phyloP scores from a whole-genome alignment of 2,329 filamentous ascomycete species.

The Aspergillus ustus region DNA sequence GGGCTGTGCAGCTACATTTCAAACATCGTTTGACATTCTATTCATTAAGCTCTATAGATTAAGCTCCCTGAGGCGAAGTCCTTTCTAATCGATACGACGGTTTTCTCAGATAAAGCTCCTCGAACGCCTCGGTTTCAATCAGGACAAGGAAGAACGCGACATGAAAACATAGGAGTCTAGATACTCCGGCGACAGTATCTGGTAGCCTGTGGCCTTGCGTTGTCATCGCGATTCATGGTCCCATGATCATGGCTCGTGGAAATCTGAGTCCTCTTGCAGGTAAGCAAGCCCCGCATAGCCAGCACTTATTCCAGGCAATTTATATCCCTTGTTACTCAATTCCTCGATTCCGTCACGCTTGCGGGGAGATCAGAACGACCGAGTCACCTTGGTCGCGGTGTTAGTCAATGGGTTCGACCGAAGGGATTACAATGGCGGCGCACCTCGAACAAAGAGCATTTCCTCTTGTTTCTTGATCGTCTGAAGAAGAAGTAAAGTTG shows the following conservation, averaged over 20 bases:
- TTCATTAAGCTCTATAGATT: conserved; percentile 6
- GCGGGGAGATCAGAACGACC: conserved; percentile 72
- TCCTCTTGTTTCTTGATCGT: conserved; percentile 96
- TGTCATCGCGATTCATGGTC: conserved; percentile 17
- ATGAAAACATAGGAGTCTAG: conserved; percentile 1
- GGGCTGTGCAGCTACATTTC: background rate
- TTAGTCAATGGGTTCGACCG: conserved; percentile 23
- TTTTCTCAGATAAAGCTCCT: background rate
- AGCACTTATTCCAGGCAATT: background rate
- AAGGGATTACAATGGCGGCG: conserved; percentile 30
- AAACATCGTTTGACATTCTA: background rate
- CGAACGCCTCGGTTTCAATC: background rate
- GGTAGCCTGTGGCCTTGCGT: conserved; percentile 1
- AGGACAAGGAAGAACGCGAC: background rate
- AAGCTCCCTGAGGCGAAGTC: background rate
- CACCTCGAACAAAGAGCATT: conserved; percentile 97
- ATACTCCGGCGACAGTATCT: conserved; percentile 3
- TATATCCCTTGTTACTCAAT: background rate
- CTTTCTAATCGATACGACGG: background rate
- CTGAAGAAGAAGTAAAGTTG: conserved; percentile 49
- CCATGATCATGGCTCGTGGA: conserved; percentile 18
- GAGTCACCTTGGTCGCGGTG: conserved; percentile 63
- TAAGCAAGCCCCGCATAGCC: conserved; percentile 13
- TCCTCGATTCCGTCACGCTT: conserved; percentile 43
- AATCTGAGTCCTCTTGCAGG: conserved; percentile 7